Evolutionary conservation across 2,329 filamentous ascomycete genomes (phyloP).

Genomic region (Aaosphaeria pasadenensis): DNA sequence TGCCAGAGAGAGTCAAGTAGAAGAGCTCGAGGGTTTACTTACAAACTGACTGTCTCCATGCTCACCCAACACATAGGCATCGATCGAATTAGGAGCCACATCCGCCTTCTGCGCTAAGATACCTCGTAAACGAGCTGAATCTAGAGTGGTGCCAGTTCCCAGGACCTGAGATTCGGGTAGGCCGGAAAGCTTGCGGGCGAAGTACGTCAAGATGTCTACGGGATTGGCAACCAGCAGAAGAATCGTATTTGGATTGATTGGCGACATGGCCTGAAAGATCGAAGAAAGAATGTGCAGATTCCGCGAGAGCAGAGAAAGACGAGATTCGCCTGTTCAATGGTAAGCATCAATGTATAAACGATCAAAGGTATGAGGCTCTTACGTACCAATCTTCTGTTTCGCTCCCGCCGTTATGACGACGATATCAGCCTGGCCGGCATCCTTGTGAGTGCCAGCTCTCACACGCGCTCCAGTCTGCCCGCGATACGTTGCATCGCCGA

Average conservation of each 20-base stretch:
- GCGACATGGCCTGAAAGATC: conserved; percentile 49
- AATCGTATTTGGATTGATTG: conserved; percentile 48
- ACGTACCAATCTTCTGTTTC: conserved; percentile 46
- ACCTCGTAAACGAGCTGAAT: conserved; percentile 50
- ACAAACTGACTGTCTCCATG: conserved; percentile 50
- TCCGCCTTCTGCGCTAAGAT: conserved; percentile 40
- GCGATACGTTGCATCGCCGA: conserved; percentile 50
- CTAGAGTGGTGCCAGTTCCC: conserved; percentile 54
- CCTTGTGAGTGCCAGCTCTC: conserved; percentile 43
- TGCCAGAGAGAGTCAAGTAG: not conserved
- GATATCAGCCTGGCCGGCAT: conserved; percentile 54
- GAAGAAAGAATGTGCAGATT: conserved; percentile 49
- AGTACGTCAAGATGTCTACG: conserved; percentile 53
- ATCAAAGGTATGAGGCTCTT: not conserved
- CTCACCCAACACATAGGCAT: conserved; percentile 48
- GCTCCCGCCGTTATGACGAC: conserved; percentile 55
- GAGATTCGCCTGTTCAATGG: conserved; percentile 38
- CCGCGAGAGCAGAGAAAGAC: conserved; percentile 46
- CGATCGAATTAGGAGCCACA: conserved; percentile 38
- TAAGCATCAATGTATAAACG: not conserved
- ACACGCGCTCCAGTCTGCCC: conserved; percentile 44
- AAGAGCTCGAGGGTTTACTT: conserved; percentile 4
- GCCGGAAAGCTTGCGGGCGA: conserved; percentile 47
- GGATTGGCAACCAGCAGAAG: conserved; percentile 55
- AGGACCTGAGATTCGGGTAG: conserved; percentile 50